phyloP scores from a whole-genome alignment of 176 grass and related monocot genomes.

The Cenchrus americanus region DNA sequence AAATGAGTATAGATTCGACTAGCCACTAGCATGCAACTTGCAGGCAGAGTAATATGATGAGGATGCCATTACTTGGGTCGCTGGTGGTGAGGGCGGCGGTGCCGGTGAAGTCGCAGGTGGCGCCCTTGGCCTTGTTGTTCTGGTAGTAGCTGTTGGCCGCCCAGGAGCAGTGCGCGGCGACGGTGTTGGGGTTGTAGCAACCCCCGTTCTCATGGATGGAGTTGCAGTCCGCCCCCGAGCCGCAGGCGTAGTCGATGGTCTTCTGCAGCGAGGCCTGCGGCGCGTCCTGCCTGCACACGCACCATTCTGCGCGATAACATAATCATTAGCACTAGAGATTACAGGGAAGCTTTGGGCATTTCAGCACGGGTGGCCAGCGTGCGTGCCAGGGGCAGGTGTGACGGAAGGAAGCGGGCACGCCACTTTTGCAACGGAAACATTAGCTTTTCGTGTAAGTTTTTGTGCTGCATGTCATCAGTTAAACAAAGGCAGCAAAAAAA shows the following conservation, averaged over 20 bases:
- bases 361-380: not conserved
- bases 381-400: constrained; percentile 22
- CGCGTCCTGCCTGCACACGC: constrained; percentile 78
- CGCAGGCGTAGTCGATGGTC: constrained; percentile 95
- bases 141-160: constrained; percentile 94
- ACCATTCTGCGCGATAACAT: constrained; percentile 66
- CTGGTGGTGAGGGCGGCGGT: constrained; percentile 60
- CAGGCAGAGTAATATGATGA: not conserved
- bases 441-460: constrained; percentile 4
- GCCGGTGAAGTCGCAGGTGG: constrained; percentile 77
- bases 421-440: not conserved
- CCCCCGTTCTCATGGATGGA: constrained; percentile 54
- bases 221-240: constrained; percentile 79
- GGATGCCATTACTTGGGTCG: constrained; percentile 72
- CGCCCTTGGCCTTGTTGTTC: constrained; percentile 62
- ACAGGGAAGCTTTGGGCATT: not conserved
- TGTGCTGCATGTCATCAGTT: not conserved
- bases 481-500: not conserved
- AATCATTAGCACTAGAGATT: not conserved
- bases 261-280: constrained; percentile 64
- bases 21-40: not conserved
- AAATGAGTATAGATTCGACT: not conserved
- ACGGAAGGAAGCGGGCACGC: constrained; percentile 1
- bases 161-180: constrained; percentile 86
- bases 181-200: constrained; percentile 83